A percentile compares a stretch with the other conserved stretches of the same genome.
phyloP scores from a whole-genome alignment of 2,329 filamentous ascomycete genomes.

The Cytospora chrysosperma region DNA sequence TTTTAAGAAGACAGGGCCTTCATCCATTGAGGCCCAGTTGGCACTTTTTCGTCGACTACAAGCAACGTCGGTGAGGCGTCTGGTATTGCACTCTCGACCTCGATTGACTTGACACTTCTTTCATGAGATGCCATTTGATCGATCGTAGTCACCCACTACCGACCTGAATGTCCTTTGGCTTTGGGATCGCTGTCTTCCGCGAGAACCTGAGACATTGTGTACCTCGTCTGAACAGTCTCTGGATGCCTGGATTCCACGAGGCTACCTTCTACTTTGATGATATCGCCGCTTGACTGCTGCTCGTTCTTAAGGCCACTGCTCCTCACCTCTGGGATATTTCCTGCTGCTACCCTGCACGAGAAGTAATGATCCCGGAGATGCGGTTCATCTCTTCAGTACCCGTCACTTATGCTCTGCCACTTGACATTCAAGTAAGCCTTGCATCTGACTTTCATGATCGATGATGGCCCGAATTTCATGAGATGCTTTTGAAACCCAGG shows the following conservation, averaged over 20 bases:
- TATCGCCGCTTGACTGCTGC: conserved; percentile 15
- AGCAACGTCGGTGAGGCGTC: conserved; percentile 12
- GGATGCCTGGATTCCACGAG: conserved; percentile 2
- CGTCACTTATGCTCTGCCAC: conserved; percentile 18
- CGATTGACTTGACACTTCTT: conserved; percentile 15
- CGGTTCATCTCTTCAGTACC: conserved; percentile 6
- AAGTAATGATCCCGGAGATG: conserved; percentile 2
- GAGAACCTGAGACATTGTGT: conserved; percentile 14
- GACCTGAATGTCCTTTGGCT: conserved; percentile 12
- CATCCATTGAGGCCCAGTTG: conserved; percentile 8
- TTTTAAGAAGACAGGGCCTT: conserved; percentile 6
- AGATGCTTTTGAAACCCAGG: neutral
- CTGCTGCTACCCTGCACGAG: neutral
- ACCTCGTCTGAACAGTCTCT: conserved; percentile 15
- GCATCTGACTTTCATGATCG: conserved; percentile 20
- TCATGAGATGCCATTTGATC: conserved; percentile 17
- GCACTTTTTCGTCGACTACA: conserved; percentile 16
- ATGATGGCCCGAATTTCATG: conserved; percentile 9
- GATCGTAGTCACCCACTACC: conserved; percentile 23
- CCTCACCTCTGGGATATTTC: neutral
- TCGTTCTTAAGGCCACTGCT: neutral
- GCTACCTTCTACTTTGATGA: neutral
- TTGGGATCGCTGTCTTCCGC: conserved; percentile 6
- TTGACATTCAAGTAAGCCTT: conserved; percentile 23
- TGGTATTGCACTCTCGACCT: conserved; percentile 16